A percentile compares a stretch with the other conserved stretches of the same genome.
These are phyloP conservation scores for Aspergillus sp. DNA, from an alignment of 2,329 filamentous ascomycete genomes.

Conservation along the genomic window DNA sequence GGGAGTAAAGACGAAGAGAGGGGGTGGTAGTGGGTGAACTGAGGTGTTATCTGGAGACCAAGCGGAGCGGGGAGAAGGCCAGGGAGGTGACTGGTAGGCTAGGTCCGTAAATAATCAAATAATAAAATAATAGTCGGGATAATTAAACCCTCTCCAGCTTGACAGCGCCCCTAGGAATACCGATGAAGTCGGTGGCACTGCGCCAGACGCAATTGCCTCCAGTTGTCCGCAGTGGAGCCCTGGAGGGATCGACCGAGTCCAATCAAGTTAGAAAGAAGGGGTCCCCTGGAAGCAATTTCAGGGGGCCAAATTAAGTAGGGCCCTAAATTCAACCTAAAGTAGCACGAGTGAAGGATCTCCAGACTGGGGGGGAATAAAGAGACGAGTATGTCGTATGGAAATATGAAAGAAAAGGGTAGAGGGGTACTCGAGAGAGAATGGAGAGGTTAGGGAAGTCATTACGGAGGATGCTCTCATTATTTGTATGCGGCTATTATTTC, in stretches of 20 bases:
- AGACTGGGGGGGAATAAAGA: not conserved
- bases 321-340: not conserved
- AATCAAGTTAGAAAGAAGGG: constrained; percentile 19
- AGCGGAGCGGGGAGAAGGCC: not conserved
- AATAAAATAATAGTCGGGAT: not conserved
- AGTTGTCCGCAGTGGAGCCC: constrained; percentile 20
- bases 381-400: too few relatives aligned
- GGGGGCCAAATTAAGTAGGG: constrained; percentile 9
- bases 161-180: not conserved
- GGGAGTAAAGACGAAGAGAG: not conserved
- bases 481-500: too few relatives aligned
- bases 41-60: not conserved
- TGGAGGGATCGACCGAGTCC: constrained; percentile 23
- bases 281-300: constrained; percentile 14
- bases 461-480: too few relatives aligned
- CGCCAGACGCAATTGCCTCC: constrained; percentile 17
- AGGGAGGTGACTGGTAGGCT: not conserved
- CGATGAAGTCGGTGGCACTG: constrained; percentile 1
- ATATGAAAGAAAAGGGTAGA: not conserved
- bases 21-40: constrained; percentile 1
- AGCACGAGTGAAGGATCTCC: not conserved
- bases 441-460: too few relatives aligned
- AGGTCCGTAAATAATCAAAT: not conserved
- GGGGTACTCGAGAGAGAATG: not conserved
- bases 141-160: not conserved